Base-by-base conservation (phyloP, 257 asterid genomes). In the Solanum chmielewskii region DNA sequence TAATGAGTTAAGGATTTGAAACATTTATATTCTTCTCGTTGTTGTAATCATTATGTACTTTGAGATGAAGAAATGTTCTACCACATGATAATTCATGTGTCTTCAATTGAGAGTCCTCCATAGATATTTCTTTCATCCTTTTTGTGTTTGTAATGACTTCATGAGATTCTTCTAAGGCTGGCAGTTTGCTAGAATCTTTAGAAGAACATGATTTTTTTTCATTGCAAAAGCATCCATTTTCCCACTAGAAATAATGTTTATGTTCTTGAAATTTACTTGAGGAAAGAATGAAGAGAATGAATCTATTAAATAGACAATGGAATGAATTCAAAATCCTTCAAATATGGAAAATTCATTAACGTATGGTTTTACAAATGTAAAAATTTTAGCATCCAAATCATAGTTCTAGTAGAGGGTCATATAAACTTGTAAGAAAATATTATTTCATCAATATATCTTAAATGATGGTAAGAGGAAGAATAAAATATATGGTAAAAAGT, bases 171-270 rank as follows among this genome's bases (percentile, higher is more conserved):
- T 92, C 87, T 13, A 90, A 92, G 1, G 94, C 74, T 42, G 85
- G 87, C 1, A 92, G 92, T 33, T 84, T 86, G 66, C 91, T 87
- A 7, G 94, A 94, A 59, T 85, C 92, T 25, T 90, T 89, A 18
- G 96, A 90, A 86, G 76, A 92, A 73, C 89, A 90, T 62, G 77
- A 88, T 59, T 92, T 73, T 73, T 91, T 29, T 29, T 29, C 37
- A 73, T 23, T 23, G 21, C 29, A 41, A 37, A 39, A 13, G 33
- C 7, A 75, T 64, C 35, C 9, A 5, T 25, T n/a, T 62, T 62
- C 12, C 15, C 15, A 62, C 1, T 62, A 62, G 37, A 33, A 33
- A 2, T n/a, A n/a, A 29, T 29, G 29, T 29, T 29, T 29, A 29
- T 29, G 29, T 62, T n/a, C 16, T 62, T 62, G 31, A 62, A 62